Evolutionary conservation across 2,329 filamentous ascomycete genomes (phyloP), one percentile per base, ranked within the genome.

Genomic region (Phialophora verrucosa): DNA sequence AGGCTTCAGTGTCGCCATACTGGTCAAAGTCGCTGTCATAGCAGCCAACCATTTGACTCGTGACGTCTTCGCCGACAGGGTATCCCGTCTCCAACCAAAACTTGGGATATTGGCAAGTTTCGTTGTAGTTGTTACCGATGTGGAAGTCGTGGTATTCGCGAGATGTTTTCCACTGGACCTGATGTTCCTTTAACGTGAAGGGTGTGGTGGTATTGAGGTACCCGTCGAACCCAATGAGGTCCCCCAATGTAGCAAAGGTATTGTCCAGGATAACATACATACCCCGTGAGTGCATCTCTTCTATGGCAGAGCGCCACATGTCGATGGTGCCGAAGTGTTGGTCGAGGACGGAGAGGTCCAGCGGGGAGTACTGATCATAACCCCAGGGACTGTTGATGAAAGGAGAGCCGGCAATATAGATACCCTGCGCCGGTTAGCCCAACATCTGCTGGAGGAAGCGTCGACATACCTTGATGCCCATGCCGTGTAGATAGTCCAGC

Each of bases 211-310:
- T 76, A 72, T 90, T 90, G 67, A 87, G 77, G 70, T 83, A 86
- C 0, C 85, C 86, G 62, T 88, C 78, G 74, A 89, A 90, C 5
- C 85, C 86, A 67, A 90, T 83, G 59, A 90, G 78, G 70, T 90
- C 86, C 59, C 85, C 84, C 83, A 90, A 82, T 4, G 87, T 90
- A 54, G 85, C 83, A 74, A 90, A 83, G 1, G 88, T 90, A 72
- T 89, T 89, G 74, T 90, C 88, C 66, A 90, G 76, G 35, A 90
- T 78, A 49, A 90, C 85, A 77, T 88, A 89, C 87, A 90, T 90
- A 61, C 82, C 84, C 32, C 85, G 81, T 2, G 76, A 75, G 71
- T 90, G 88, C n/a, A 90, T 87, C 56, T 86, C 86, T 8, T 82
- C 78, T 60, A 90, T 84, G 1, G 83, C 82, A 54, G 79, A 75